Evolutionary conservation across 306 rosid genomes (phyloP).

Genomic region (Herpetospermum pedunculosum): DNA sequence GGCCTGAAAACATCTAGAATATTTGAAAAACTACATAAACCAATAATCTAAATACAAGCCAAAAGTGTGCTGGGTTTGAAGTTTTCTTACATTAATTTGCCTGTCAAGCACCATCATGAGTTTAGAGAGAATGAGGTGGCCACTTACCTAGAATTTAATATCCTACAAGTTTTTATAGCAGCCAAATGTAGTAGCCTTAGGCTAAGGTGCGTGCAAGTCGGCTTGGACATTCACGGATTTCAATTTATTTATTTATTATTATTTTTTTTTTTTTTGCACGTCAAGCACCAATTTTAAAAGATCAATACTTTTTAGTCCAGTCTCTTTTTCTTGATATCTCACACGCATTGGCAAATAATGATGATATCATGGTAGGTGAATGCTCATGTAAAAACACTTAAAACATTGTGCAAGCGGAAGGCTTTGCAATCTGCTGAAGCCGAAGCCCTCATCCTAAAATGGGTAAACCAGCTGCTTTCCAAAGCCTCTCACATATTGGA

Average conservation of each 20-base stretch:
- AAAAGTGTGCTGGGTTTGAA: neutral
- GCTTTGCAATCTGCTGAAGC: constrained; percentile 42
- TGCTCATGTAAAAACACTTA: constrained; percentile 82
- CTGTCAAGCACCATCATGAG: neutral
- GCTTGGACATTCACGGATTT: too few relatives aligned
- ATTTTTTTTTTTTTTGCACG: too few relatives aligned
- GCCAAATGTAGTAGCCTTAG: too few relatives aligned
- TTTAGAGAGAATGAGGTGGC: too few relatives aligned
- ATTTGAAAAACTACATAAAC: neutral
- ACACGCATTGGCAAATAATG: neutral
- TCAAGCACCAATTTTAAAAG: neutral
- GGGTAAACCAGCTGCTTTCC: constrained; percentile 43
- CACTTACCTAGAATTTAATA: too few relatives aligned
- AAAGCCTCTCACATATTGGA: constrained; percentile 50
- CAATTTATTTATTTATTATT: too few relatives aligned
- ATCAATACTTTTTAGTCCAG: neutral
- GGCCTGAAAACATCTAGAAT: neutral
- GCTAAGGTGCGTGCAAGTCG: too few relatives aligned
- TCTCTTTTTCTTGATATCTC: neutral
- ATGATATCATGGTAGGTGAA: constrained; percentile 49
- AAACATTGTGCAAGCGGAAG: constrained; percentile 68
- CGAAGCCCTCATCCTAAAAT: constrained; percentile 44
- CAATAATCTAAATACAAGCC: neutral
- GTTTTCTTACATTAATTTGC: neutral
- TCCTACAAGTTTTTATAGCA: too few relatives aligned